Percentiles rank a stretch among this genome's conserved stretches.
phyloP scores from a whole-genome alignment of 1,284 basidiomycete genomes.

The Bothia castanella region DNA sequence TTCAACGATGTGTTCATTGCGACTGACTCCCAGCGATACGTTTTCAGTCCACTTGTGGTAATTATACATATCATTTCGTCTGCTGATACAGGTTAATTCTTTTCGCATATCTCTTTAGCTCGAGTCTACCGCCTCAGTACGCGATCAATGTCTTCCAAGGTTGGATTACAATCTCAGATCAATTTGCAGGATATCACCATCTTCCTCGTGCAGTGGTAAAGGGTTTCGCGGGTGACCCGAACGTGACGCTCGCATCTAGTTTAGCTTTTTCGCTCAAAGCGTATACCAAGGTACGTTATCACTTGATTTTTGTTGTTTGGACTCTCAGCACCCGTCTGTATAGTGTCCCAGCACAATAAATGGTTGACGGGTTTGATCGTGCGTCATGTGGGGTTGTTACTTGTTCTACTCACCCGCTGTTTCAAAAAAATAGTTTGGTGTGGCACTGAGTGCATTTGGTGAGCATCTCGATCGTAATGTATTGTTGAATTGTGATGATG shows the following conservation, averaged over 20 bases:
- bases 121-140: constrained; percentile 17
- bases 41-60: constrained; percentile 16
- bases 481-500: background rate
- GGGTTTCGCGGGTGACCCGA: background rate
- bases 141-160: background rate
- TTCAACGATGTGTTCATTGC: background rate
- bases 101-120: constrained; percentile 4
- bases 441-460: constrained; percentile 15
- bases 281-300: constrained; percentile 12
- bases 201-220: constrained; percentile 21
- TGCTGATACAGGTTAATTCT: background rate
- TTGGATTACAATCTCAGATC: background rate
- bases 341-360: constrained; percentile 16
- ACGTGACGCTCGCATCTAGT: background rate
- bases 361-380: constrained; percentile 14
- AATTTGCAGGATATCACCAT: constrained; percentile 7
- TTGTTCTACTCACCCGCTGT: background rate
- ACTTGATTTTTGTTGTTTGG: background rate
- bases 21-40: background rate
- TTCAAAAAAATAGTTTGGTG: constrained; percentile 2
- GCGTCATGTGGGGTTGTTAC: background rate
- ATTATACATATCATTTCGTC: background rate
- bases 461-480: background rate
- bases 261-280: constrained; percentile 17
- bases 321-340: background rate